Conservation (phyloP, 768 basidiomycete species). For the Pholiota molesta region DNA sequence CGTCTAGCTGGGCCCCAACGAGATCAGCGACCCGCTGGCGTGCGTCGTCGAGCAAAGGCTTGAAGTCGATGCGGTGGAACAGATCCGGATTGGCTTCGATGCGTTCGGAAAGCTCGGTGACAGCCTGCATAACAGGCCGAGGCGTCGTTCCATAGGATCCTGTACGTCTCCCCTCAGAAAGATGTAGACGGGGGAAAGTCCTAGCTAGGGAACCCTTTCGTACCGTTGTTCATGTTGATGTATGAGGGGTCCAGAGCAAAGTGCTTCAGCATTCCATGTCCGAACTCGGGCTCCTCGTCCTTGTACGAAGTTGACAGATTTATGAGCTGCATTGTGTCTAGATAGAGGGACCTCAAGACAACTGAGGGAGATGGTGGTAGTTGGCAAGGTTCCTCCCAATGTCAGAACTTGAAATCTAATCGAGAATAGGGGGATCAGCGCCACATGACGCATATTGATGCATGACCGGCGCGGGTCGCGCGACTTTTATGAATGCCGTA, state of each 20-base stretch:
- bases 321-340: conserved; percentile 14
- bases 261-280: conserved; percentile 54
- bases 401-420: no score
- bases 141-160: conserved; percentile 66
- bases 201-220: conserved; percentile 12
- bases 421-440: no score
- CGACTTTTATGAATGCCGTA: no score
- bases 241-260: conserved; percentile 62
- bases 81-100: conserved; percentile 61
- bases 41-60: conserved; percentile 36
- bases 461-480: no score
- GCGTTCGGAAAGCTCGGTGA: conserved; percentile 41
- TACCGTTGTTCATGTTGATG: conserved; percentile 69
- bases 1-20: conserved; percentile 51
- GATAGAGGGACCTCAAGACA: background rate
- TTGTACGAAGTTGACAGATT: conserved; percentile 4
- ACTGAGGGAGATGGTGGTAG: no score
- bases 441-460: no score
- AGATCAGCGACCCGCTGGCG: conserved; percentile 54
- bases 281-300: conserved; percentile 40
- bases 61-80: conserved; percentile 47
- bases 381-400: no score
- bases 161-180: conserved; percentile 21
- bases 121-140: conserved; percentile 50
- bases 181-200: background rate